A percentile compares a stretch with the other conserved stretches of the same genome.
phyloP scores from a whole-genome alignment of 352 stramenopile species.

The Globisporangium iwayamae region DNA sequence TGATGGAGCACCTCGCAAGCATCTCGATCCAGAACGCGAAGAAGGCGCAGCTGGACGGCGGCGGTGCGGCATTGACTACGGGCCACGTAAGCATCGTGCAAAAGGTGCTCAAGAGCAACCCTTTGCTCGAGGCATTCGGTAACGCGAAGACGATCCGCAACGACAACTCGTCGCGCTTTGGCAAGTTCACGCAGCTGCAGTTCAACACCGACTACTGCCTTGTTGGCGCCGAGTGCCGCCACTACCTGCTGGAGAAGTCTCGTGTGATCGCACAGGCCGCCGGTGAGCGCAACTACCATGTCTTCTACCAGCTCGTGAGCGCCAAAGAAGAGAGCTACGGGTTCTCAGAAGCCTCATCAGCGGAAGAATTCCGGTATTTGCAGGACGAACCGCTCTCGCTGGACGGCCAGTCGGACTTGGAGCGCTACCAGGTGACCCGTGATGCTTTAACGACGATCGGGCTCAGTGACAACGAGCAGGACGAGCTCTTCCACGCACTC shows the following conservation, averaged over 20 bases:
- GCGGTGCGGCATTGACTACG: constrained; percentile 65
- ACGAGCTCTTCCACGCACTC: constrained; percentile 67
- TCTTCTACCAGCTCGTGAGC: constrained; percentile 96
- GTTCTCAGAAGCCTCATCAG: constrained; percentile 39
- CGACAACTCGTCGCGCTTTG: constrained; percentile 95
- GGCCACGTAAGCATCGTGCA: constrained; percentile 70
- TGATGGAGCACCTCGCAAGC: constrained; percentile 94
- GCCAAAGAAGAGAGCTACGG: constrained; percentile 55
- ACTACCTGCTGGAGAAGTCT: constrained; percentile 98
- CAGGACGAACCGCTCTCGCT: constrained; percentile 67
- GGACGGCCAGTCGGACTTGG: constrained; percentile 64
- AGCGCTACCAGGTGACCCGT: constrained; percentile 78
- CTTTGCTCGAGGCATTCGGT: constrained; percentile 87
- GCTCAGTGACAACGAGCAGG: constrained; percentile 60
- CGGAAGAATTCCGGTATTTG: constrained; percentile 69
- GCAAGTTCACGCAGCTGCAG: constrained; percentile 93
- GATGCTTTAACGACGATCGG: constrained; percentile 80
- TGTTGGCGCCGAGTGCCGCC: constrained; percentile 83
- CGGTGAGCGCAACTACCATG: constrained; percentile 98
- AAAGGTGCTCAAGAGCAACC: constrained; percentile 90
- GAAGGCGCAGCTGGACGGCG: constrained; percentile 59
- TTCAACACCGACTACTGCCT: constrained; percentile 88
- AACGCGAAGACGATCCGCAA: constrained; percentile 93
- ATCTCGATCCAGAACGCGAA: constrained; percentile 71
- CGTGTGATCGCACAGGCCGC: constrained; percentile 88